A percentile compares a stretch with the other conserved stretches of the same genome.
phyloP scores from a whole-genome alignment of 495 filamentous ascomycete genomes.

The Tuber umbilicatum region DNA sequence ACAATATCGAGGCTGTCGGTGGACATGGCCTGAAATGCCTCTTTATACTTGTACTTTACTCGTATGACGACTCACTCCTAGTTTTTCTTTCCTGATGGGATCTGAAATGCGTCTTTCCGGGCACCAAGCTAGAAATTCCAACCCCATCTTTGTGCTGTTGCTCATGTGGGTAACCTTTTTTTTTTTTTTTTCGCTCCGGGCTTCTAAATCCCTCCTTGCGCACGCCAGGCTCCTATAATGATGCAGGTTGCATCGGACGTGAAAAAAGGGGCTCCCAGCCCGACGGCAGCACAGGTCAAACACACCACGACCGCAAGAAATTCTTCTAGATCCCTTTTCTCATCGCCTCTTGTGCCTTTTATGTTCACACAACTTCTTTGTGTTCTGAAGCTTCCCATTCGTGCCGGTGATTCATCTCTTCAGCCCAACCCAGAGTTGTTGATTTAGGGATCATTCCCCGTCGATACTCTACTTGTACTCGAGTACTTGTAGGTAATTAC shows the following conservation, averaged over 20 bases:
- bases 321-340: neutral
- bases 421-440: neutral
- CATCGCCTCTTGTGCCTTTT: neutral
- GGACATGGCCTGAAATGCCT: neutral
- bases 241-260: neutral
- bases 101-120: neutral
- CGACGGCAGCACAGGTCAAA: neutral
- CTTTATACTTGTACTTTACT: neutral
- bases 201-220: neutral
- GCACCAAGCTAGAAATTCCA: neutral
- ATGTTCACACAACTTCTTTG: neutral
- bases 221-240: neutral
- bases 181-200: neutral
- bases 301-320: neutral
- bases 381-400: neutral
- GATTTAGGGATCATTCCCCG: neutral
- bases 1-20: neutral
- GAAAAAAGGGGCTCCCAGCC: constrained; percentile 3
- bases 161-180: neutral
- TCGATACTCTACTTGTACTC: too few relatives aligned
- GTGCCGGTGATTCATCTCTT: neutral
- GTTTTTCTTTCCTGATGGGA: neutral
- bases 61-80: neutral
- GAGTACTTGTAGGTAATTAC: neutral
- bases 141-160: neutral